A percentile compares a stretch with the other conserved stretches of the same genome.
phyloP scores from a whole-genome alignment of 495 filamentous ascomycete species.

The Terfezia claveryi region DNA sequence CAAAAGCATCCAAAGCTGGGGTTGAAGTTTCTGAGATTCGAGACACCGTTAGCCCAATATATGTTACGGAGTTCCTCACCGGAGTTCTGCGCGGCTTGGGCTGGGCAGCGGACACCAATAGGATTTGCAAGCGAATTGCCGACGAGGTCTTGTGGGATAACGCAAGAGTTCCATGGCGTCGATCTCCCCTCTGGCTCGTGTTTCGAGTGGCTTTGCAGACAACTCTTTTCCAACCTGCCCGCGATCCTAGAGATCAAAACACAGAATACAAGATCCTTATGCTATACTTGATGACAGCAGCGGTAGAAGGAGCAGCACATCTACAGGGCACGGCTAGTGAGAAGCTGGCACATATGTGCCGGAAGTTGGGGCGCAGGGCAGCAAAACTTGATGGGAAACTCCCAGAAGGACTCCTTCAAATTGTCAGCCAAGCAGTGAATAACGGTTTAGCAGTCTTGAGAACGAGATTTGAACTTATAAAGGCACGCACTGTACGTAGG shows the following conservation, averaged over 20 bases:
- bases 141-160: slow-evolving; percentile 36
- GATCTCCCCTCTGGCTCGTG: slow-evolving; percentile 39
- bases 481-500: neutral
- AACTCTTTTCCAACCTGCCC: slow-evolving; percentile 3
- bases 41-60: slow-evolving; percentile 31
- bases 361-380: slow-evolving; percentile 25
- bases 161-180: slow-evolving; percentile 27
- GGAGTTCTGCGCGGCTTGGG: slow-evolving; percentile 28
- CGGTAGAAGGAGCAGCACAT: slow-evolving; percentile 19
- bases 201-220: slow-evolving; percentile 33
- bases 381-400: neutral
- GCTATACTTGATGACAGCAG: slow-evolving; percentile 25
- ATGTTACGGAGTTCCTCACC: slow-evolving; percentile 34
- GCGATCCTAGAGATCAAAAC: neutral
- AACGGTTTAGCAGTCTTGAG: neutral
- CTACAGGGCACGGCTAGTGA: slow-evolving; percentile 13
- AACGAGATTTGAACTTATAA: neutral
- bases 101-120: slow-evolving; percentile 7
- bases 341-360: slow-evolving; percentile 24
- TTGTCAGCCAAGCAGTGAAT: neutral
- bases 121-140: slow-evolving; percentile 35
- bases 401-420: neutral
- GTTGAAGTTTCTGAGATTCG: slow-evolving; percentile 22
- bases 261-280: slow-evolving; percentile 35
- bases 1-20: slow-evolving; percentile 6